Base-by-base conservation (phyloP, 23 red algal genomes). In the Gracilariopsis chorda region DNA sequence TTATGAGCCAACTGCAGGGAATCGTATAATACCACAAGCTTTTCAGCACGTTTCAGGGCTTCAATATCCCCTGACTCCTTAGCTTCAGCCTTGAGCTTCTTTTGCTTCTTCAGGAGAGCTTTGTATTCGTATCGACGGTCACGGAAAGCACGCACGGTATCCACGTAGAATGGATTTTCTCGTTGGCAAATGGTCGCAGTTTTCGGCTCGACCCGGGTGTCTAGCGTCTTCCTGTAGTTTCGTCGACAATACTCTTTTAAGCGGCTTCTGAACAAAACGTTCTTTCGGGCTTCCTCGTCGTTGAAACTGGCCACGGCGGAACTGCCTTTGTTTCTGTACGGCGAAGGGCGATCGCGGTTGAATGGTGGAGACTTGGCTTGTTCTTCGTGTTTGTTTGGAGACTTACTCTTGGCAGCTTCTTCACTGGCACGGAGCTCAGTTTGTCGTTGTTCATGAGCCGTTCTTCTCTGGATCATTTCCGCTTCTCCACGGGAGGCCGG, bases 91-190 rank as follows among this genome's bases (percentile, higher is more conserved):
- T 59, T 53, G 23, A 80, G 19, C 20, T 70, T 70, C 87, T 95
- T 95, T 36, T 90, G 81, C 77, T 85, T 93, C 90, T 99, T 99
- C 78, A 99, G 81, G n/a, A 99, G 80, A 30, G 39, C 81, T 79
- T 99, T 99, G 92, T 94, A 96, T 60, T 99, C 93, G 64, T 99
- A 99, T 23, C 97, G 75, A 11, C 97, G 93, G 51, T 99, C 93
- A 11, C 97, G 92, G 68, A 99, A 99, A 1, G 97, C 93, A 52
- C 97, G 93, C 33, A 99, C 97, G 17, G 97, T 95, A 74, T 99
- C 94, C 1, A 99, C 97, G 69, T 99, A 99, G 63, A 99, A 99
- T 0, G 97, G 94, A 73, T 99, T 95, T 51, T 99, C 97, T 61
- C 97, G 63, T 76, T 99, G 97, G 57, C 93, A 99, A 16, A 99